Conservation (phyloP, 805 yeast genomes). For the Ogataea saltuana region DNA sequence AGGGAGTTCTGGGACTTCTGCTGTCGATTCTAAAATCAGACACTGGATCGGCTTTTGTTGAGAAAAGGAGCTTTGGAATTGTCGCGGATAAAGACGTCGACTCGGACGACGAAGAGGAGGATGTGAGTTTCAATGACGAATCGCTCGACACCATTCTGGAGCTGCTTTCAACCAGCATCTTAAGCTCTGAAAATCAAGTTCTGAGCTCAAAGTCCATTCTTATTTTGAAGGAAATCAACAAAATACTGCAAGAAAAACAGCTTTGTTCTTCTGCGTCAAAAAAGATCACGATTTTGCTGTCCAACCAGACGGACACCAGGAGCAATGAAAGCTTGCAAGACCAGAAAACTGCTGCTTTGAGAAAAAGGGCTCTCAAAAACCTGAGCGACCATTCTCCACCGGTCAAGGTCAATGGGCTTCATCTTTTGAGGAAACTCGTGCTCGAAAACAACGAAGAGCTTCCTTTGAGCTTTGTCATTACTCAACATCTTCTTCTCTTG, state of each 20-base stretch:
- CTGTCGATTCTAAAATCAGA: constrained; percentile 39
- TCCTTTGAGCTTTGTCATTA: constrained; percentile 52
- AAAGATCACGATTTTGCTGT: not conserved
- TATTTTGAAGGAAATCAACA: constrained; percentile 18
- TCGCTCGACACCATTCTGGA: constrained; percentile 39
- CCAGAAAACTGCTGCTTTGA: constrained; percentile 40
- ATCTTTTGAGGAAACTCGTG: constrained; percentile 53
- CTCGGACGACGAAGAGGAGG: constrained; percentile 44
- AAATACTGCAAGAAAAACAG: constrained; percentile 4
- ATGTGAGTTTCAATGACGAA: constrained; percentile 33
- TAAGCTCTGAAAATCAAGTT: constrained; percentile 19
- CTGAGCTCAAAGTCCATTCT: constrained; percentile 13
- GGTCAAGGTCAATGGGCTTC: constrained; percentile 82
- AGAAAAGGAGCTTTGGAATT: not conserved
- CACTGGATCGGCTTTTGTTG: too few species aligned
- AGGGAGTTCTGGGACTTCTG: constrained; percentile 54
- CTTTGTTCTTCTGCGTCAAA: not conserved
- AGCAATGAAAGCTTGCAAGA: constrained; percentile 8
- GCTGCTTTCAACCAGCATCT: constrained; percentile 39
- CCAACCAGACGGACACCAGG: not conserved
- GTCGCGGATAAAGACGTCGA: constrained; percentile 28
- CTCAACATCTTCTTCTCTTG: constrained; percentile 63
- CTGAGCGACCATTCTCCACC: constrained; percentile 81
- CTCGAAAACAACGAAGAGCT: constrained; percentile 42
- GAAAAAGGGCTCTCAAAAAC: constrained; percentile 63